Evolutionary conservation across 1,284 basidiomycete species (phyloP), one percentile per base, ranked within the genome.

Genomic region (Malassezia japonica): DNA sequence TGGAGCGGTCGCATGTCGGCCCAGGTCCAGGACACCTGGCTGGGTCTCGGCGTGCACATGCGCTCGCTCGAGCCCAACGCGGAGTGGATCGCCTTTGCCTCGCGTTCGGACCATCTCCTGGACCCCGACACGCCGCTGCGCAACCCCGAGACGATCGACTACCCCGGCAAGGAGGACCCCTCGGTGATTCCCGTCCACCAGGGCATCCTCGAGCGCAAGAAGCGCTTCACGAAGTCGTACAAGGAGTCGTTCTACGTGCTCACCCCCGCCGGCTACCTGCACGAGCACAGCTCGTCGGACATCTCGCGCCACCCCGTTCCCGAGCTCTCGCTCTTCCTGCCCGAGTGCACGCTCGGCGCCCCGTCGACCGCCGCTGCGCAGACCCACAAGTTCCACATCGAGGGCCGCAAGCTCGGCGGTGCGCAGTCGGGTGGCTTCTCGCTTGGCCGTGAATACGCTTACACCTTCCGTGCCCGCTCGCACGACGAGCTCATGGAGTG

Each of bases 401-500:
- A 96, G 75, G 86, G 85, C 27, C 80, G 83, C 67, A 89, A 86
- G 75, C 86, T 91, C 60, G 50, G 77, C 67, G 62, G 76, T 72
- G 55, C 87, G 87, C 3, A 82, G 78, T 12, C 84, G 82, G 74
- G 78, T 38, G 66, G 78, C 51, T 76, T 79, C 55, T 80, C 82
- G 64, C 68, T 79, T 52, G 72, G 75, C 50, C 74, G 74, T 57
- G 78, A 79, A 50, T 76, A 77, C 53, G 87, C 87, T 21, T 96
- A 87, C 83, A 88, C 83, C 39, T 96, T 98, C 80, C 82, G 90
- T 45, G 82, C 86, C 37, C 79, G 91, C 58, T 85, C 82, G 61
- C 83, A 87, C 69, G 91, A 96, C 62, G 92, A 95, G 71, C 89
- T 96, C 87, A 91, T 96, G 88, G 92, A 96, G 76, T 95, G 94